Percentiles rank a stretch among this genome's conserved stretches.
Evolutionary conservation across 805 yeast species (phyloP).

Genomic region (Starmerella vitae): DNA sequence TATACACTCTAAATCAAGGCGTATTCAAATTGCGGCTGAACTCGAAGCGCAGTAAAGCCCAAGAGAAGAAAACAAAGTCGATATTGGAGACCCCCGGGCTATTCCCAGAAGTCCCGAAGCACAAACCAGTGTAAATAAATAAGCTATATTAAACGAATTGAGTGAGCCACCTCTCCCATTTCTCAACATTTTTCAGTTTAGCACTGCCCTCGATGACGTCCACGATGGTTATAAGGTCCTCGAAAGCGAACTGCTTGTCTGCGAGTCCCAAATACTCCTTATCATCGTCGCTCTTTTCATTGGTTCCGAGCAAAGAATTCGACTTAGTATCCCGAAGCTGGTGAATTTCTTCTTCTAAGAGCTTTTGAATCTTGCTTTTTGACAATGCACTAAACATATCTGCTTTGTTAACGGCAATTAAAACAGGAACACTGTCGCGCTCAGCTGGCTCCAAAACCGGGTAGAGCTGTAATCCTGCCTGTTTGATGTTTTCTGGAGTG

Average conservation of each 20-base stretch:
- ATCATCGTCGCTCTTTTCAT: constrained; percentile 28
- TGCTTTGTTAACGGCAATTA: constrained; percentile 71
- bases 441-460: constrained; percentile 52
- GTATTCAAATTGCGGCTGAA: constrained; percentile 33
- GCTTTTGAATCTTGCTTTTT: constrained; percentile 40
- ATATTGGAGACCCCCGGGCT: constrained; percentile 24
- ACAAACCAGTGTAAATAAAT: constrained; percentile 7
- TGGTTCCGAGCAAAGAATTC: constrained; percentile 29
- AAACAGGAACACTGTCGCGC: constrained; percentile 42
- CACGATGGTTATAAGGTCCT: constrained; percentile 55
- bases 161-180: constrained; percentile 70
- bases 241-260: constrained; percentile 43
- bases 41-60: constrained; percentile 22
- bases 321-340: constrained; percentile 38
- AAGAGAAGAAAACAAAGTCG: constrained; percentile 24
- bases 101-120: constrained; percentile 29
- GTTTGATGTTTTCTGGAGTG: constrained; percentile 36
- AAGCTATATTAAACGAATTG: not conserved
- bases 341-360: constrained; percentile 53
- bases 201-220: constrained; percentile 56
- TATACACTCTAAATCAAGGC: constrained; percentile 28
- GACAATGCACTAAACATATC: constrained; percentile 80
- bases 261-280: constrained; percentile 32
- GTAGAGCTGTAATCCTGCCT: constrained; percentile 46
- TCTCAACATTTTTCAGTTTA: constrained; percentile 37